phyloP scores from a whole-genome alignment of 2,329 filamentous ascomycete genomes.

The Fusarium sambucinum region DNA sequence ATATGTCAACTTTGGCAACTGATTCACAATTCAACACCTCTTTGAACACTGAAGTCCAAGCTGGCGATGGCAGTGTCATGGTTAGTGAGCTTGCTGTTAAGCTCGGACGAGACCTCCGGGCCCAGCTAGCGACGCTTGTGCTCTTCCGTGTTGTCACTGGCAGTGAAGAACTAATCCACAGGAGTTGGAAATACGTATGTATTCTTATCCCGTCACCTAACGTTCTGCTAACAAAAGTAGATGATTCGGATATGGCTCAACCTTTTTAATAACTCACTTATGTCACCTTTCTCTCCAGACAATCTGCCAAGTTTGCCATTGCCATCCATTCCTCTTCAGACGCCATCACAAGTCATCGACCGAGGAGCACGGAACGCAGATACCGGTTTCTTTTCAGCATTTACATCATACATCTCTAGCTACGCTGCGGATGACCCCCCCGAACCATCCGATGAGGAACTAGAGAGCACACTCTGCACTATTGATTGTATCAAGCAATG shows the following conservation, averaged over 20 bases:
- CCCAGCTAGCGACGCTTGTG: constrained; percentile 94
- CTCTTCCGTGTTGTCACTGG: constrained; percentile 91
- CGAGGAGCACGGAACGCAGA: constrained; percentile 82
- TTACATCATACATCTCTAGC: constrained; percentile 97
- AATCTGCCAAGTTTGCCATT: constrained; percentile 75
- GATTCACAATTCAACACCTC: constrained; percentile 82
- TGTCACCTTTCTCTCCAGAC: constrained; percentile 80
- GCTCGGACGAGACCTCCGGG: constrained; percentile 92
- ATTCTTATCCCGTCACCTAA: background rate
- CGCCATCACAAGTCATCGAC: constrained; percentile 92
- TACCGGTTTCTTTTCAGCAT: constrained; percentile 89
- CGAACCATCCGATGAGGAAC: constrained; percentile 95
- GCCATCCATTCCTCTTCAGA: constrained; percentile 87
- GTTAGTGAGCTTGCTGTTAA: constrained; percentile 97
- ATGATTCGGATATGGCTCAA: constrained; percentile 94
- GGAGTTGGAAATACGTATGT: constrained; percentile 83
- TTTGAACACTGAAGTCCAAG: constrained; percentile 95
- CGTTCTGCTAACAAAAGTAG: constrained; percentile 58
- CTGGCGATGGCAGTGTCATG: constrained; percentile 93
- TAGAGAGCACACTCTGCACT: constrained; percentile 94
- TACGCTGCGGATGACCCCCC: constrained; percentile 98
- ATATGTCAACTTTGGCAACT: constrained; percentile 88
- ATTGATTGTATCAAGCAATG: constrained; percentile 95
- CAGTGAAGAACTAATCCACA: constrained; percentile 80
- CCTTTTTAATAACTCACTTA: constrained; percentile 93